Evolutionary conservation across 805 yeast species (phyloP).

Genomic region (Ogataea glucozyma): DNA sequence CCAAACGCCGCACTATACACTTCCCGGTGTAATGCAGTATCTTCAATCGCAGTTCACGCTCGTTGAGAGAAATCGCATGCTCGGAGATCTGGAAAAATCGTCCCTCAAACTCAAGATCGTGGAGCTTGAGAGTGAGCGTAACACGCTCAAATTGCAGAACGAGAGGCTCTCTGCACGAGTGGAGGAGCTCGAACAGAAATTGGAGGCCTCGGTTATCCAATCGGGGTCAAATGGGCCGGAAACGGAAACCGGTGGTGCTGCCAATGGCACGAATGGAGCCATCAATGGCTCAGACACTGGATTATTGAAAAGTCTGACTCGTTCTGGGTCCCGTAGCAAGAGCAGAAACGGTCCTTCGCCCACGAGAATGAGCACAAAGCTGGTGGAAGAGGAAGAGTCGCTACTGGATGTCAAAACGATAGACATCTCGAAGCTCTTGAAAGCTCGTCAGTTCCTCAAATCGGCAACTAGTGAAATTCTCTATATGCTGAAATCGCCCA

Average conservation of each 20-base stretch:
- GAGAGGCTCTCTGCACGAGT: constrained; percentile 44
- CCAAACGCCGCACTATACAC: constrained; percentile 37
- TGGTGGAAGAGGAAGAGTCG: constrained; percentile 13
- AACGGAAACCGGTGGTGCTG: background rate
- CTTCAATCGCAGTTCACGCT: constrained; percentile 59
- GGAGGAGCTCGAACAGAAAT: constrained; percentile 38
- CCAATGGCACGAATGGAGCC: background rate
- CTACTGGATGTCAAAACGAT: constrained; percentile 24
- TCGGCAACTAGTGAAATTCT: constrained; percentile 40
- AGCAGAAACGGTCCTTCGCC: constrained; percentile 13
- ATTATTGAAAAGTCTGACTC: constrained; percentile 10
- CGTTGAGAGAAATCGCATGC: constrained; percentile 44
- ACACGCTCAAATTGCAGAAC: constrained; percentile 42
- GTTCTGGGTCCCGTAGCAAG: constrained; percentile 14
- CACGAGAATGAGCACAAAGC: background rate
- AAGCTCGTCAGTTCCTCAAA: constrained; percentile 37
- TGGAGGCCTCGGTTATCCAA: constrained; percentile 9
- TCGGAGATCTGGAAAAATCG: constrained; percentile 53
- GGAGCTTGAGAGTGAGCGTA: constrained; percentile 54
- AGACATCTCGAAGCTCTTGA: constrained; percentile 31
- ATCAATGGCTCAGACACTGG: constrained; percentile 8
- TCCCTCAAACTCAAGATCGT: constrained; percentile 51
- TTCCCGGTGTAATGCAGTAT: constrained; percentile 62
- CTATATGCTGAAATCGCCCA: constrained; percentile 37
- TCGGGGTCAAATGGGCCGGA: constrained; percentile 7